These are phyloP conservation scores for Cordyceps pruinosa DNA, from an alignment of 2,329 filamentous ascomycete genomes.

Conservation along the genomic window DNA sequence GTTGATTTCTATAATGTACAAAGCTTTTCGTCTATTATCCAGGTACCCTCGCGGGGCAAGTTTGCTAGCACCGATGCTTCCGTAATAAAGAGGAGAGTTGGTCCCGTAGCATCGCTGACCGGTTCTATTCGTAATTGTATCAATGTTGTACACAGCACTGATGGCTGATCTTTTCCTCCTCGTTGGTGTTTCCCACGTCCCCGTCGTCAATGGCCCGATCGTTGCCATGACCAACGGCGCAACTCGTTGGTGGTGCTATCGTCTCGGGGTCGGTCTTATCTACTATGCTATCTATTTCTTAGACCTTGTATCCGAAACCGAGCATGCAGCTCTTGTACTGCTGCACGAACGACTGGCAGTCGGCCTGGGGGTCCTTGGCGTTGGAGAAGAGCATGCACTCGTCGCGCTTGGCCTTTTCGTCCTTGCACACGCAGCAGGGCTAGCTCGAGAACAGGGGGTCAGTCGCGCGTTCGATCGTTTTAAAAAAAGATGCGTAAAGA, in stretches of 20 bases:
- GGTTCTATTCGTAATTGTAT: constrained; percentile 12
- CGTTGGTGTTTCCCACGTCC: neutral
- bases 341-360: constrained; percentile 76
- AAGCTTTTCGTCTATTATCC: neutral
- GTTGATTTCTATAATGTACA: neutral
- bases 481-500: constrained; percentile 7
- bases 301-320: constrained; percentile 79
- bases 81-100: neutral
- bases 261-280: constrained; percentile 9
- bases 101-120: neutral
- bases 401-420: constrained; percentile 86
- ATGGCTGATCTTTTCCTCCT: neutral
- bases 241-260: too few species aligned
- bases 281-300: constrained; percentile 20
- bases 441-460: constrained; percentile 28
- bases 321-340: constrained; percentile 90
- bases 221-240: too few species aligned
- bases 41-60: neutral
- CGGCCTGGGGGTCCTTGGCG: constrained; percentile 70
- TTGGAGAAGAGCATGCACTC: constrained; percentile 99
- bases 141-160: constrained; percentile 20
- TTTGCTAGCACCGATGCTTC: neutral
- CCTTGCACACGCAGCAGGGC: constrained; percentile 97
- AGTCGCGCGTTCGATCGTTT: neutral
- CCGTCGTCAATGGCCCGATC: neutral